Conservation (phyloP, 202 grass and related monocot genomes). For the Panicum hallii region DNA sequence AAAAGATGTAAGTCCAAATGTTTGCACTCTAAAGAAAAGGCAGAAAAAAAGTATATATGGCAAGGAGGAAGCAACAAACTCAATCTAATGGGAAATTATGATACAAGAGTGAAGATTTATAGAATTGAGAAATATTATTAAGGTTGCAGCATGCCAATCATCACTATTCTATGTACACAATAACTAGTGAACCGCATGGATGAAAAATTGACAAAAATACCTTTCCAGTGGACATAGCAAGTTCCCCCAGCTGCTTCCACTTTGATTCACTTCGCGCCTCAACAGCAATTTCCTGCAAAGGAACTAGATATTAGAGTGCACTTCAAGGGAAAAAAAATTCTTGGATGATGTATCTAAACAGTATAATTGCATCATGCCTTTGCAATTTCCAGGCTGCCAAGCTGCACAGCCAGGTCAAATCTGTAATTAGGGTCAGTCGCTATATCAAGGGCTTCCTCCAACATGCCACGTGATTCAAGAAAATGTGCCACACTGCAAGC, state of each 20-base stretch:
- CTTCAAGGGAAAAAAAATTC: slow-evolving; percentile 30
- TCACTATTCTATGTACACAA: background rate
- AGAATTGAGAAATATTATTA: slow-evolving; percentile 4
- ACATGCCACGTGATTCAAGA: slow-evolving; percentile 76
- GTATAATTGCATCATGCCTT: slow-evolving; percentile 57
- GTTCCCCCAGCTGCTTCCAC: slow-evolving; percentile 80
- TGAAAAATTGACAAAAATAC: slow-evolving; percentile 39
- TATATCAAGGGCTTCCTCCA: slow-evolving; percentile 65
- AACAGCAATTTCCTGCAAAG: slow-evolving; percentile 69
- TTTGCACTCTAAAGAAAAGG: slow-evolving; percentile 6
- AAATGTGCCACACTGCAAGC: slow-evolving; percentile 58
- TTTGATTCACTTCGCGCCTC: slow-evolving; percentile 81
- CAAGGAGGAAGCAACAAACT: background rate
- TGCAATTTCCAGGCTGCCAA: slow-evolving; percentile 66
- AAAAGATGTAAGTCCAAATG: slow-evolving; percentile 23
- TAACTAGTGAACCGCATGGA: background rate
- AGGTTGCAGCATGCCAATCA: background rate
- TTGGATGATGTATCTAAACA: background rate
- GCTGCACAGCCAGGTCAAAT: slow-evolving; percentile 76
- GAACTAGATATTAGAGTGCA: slow-evolving; percentile 16
- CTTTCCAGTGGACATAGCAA: slow-evolving; percentile 89
- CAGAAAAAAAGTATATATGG: background rate
- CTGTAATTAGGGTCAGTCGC: slow-evolving; percentile 70
- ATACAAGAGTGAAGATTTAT: background rate
- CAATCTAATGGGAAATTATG: background rate